Conservation (phyloP, 495 filamentous ascomycete species). For the Jackrogersella multiformis region DNA sequence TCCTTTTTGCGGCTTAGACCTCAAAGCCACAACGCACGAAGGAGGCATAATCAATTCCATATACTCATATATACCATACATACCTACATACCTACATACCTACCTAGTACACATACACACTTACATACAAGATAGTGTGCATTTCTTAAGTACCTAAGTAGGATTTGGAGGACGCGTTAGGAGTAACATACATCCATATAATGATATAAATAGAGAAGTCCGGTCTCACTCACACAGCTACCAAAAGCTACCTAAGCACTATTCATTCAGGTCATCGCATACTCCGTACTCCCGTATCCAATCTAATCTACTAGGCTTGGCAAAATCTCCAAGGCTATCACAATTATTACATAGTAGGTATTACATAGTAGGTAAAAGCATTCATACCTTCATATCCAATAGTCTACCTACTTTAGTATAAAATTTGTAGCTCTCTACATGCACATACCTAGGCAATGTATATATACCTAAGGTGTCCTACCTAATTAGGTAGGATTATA, state of each 20-base stretch:
- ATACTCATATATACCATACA: background rate
- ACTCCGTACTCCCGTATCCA: constrained; percentile 36
- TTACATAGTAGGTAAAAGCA: constrained; percentile 4
- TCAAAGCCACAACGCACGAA: constrained; percentile 23
- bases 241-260: constrained; percentile 30
- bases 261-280: constrained; percentile 28
- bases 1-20: constrained; percentile 21
- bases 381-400: constrained; percentile 15
- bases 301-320: constrained; percentile 38
- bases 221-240: constrained; percentile 25
- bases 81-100: constrained; percentile 2
- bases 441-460: background rate
- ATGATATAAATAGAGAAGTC: constrained; percentile 33
- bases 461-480: constrained; percentile 8
- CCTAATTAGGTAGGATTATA: constrained; percentile 30
- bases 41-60: constrained; percentile 14
- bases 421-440: constrained; percentile 8
- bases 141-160: constrained; percentile 1
- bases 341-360: constrained; percentile 11
- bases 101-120: no score
- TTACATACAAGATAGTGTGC: constrained; percentile 3
- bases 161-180: constrained; percentile 20
- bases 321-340: constrained; percentile 10
- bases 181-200: constrained; percentile 22
- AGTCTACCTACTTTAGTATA: constrained; percentile 4